Percentiles rank a stretch among this genome's conserved stretches.
phyloP scores from a whole-genome alignment of 2,329 filamentous ascomycete species.

The Curvularia lunata region DNA sequence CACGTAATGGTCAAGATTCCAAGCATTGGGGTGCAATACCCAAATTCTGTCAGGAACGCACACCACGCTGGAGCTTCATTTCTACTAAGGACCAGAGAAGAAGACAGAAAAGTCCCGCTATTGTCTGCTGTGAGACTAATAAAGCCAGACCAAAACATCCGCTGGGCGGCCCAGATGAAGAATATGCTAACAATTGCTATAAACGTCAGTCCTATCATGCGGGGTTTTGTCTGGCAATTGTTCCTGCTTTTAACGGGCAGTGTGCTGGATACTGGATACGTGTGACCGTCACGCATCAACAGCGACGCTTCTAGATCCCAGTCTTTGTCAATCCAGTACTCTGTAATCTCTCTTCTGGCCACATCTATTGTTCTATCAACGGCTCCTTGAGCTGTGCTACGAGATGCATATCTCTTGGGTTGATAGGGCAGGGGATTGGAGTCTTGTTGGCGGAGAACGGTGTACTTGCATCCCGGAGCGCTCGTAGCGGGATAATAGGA shows the following conservation, averaged over 20 bases:
- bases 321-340: constrained; percentile 13
- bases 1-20: constrained; percentile 31
- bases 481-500: constrained; percentile 13
- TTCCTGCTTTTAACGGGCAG: constrained; percentile 4
- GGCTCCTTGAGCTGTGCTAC: constrained; percentile 4
- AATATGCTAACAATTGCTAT: constrained; percentile 24
- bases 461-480: background rate
- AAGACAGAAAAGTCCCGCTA: background rate
- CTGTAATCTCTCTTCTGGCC: constrained; percentile 13
- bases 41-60: constrained; percentile 31
- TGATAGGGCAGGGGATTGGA: background rate
- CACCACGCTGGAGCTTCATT: too few relatives aligned
- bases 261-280: constrained; percentile 23
- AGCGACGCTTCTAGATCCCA: constrained; percentile 15
- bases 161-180: constrained; percentile 36
- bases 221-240: constrained; percentile 7
- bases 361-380: constrained; percentile 7
- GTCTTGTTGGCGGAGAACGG: too few relatives aligned
- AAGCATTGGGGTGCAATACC: constrained; percentile 40
- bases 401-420: background rate
- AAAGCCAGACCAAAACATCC: constrained; percentile 42
- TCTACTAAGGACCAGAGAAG: background rate
- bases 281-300: constrained; percentile 5
- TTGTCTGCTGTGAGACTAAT: constrained; percentile 30
- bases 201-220: constrained; percentile 15